A percentile compares a stretch with the other conserved stretches of the same genome.
These are phyloP conservation scores for Wickerhamomyces queroliae DNA, from an alignment of 805 yeast genomes.

Conservation along the genomic window DNA sequence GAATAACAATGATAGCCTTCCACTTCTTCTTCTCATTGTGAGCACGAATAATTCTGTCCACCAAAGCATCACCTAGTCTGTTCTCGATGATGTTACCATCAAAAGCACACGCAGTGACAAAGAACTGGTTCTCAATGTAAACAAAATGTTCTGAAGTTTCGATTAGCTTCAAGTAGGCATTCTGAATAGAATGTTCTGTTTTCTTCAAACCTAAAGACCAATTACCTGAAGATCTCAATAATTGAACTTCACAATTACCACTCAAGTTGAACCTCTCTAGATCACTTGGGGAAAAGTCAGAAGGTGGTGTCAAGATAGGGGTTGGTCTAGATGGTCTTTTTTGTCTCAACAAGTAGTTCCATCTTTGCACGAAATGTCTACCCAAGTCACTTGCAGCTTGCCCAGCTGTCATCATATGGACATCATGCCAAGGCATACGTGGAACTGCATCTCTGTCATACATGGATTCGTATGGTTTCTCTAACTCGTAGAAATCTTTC, in stretches of 20 bases:
- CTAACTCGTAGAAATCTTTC: conserved; percentile 75
- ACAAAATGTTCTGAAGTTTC: conserved; percentile 91
- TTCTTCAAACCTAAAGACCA: conserved; percentile 92
- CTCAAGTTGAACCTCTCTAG: conserved; percentile 45
- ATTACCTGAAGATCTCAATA: conserved; percentile 80
- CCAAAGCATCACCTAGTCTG: conserved; percentile 92
- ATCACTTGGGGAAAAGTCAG: conserved; percentile 76
- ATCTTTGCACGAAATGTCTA: conserved; percentile 93
- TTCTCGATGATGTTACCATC: conserved; percentile 83
- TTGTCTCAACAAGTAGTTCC: conserved; percentile 91
- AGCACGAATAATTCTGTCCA: conserved; percentile 92
- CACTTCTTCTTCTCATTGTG: conserved; percentile 69
- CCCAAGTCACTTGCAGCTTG: conserved; percentile 90
- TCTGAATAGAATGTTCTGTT: conserved; percentile 85
- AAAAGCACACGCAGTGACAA: conserved; percentile 81
- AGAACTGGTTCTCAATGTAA: conserved; percentile 94
- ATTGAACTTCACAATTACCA: conserved; percentile 90
- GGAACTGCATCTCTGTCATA: conserved; percentile 77
- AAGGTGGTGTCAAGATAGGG: conserved; percentile 88
- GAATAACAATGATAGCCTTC: conserved; percentile 90
- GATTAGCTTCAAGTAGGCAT: conserved; percentile 84
- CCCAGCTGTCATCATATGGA: conserved; percentile 93
- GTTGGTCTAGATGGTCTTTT: conserved; percentile 93
- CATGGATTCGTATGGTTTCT: conserved; percentile 87
- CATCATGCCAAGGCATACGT: conserved; percentile 99